Evolutionary conservation across 148 eudicot genomes (phyloP).

Genomic region (Euryodendron excelsum): DNA sequence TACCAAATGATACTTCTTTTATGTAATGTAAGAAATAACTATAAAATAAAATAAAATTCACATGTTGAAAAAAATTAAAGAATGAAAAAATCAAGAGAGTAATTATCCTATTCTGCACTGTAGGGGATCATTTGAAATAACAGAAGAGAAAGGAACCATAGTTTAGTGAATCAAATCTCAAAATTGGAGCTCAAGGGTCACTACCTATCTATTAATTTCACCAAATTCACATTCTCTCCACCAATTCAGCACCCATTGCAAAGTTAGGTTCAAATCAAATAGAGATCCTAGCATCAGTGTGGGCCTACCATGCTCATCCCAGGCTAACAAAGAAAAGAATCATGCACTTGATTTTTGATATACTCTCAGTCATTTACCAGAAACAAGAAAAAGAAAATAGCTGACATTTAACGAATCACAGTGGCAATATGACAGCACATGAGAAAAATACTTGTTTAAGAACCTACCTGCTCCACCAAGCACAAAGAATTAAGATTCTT

Average conservation of each 20-base stretch:
- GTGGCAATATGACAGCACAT: neutral
- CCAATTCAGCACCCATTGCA: neutral
- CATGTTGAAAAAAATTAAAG: too few species aligned
- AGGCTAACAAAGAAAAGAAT: neutral
- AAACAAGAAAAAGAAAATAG: neutral
- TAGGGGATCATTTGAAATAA: too few species aligned
- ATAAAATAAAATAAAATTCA: neutral
- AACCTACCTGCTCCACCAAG: slow-evolving; percentile 36
- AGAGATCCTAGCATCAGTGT: too few species aligned
- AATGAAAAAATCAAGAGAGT: too few species aligned
- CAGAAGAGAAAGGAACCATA: too few species aligned
- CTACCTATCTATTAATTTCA: neutral
- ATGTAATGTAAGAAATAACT: neutral
- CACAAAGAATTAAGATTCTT: slow-evolving; percentile 30
- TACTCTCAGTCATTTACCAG: too few species aligned
- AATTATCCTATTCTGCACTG: too few species aligned
- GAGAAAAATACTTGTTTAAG: neutral
- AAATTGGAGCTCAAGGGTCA: neutral
- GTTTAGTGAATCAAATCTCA: neutral
- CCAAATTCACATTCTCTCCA: neutral
- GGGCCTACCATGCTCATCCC: neutral
- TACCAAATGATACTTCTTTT: neutral
- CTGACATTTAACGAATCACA: neutral
- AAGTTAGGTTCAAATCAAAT: neutral
- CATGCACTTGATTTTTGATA: neutral